Conservation (phyloP, 2,329 filamentous ascomycete species). For the Phyllosticta capitalensis region DNA sequence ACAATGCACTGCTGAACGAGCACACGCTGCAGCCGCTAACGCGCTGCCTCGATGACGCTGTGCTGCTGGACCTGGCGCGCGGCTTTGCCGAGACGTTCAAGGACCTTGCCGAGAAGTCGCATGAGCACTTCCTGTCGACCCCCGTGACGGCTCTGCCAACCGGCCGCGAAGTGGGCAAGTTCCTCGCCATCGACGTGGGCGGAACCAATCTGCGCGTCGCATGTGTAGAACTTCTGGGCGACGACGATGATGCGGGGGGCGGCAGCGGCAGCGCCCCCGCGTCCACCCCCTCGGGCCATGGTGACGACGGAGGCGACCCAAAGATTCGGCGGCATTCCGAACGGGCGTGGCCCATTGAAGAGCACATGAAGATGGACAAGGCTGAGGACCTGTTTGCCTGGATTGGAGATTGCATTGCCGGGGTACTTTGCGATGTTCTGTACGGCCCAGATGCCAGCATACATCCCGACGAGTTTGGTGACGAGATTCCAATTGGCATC, state of each 20-base stretch:
- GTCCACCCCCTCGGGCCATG: constrained; percentile 8
- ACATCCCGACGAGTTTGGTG: constrained; percentile 23
- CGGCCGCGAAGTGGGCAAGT: constrained; percentile 57
- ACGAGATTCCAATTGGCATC: constrained; percentile 53
- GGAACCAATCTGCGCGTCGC: constrained; percentile 61
- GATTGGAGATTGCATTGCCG: constrained; percentile 69
- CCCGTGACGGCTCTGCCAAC: constrained; percentile 33
- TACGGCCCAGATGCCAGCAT: constrained; percentile 27
- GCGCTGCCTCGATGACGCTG: constrained; percentile 22
- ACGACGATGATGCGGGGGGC: constrained; percentile 30
- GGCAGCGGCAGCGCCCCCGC: constrained; percentile 9
- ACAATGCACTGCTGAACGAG: not conserved
- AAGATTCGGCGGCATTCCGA: constrained; percentile 54
- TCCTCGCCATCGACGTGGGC: constrained; percentile 41
- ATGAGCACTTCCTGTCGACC: constrained; percentile 31
- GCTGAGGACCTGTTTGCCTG: constrained; percentile 68
- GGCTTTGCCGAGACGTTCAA: constrained; percentile 28
- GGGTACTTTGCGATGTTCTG: constrained; percentile 55
- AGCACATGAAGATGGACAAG: constrained; percentile 64
- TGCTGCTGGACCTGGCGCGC: constrained; percentile 24
- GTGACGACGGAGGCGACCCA: constrained; percentile 16
- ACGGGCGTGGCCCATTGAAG: constrained; percentile 63
- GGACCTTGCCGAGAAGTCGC: constrained; percentile 25
- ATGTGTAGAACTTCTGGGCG: constrained; percentile 51
- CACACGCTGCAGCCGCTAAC: constrained; percentile 21